phyloP scores from a whole-genome alignment of 1,284 basidiomycete genomes.

The Pholiota adiposa region DNA sequence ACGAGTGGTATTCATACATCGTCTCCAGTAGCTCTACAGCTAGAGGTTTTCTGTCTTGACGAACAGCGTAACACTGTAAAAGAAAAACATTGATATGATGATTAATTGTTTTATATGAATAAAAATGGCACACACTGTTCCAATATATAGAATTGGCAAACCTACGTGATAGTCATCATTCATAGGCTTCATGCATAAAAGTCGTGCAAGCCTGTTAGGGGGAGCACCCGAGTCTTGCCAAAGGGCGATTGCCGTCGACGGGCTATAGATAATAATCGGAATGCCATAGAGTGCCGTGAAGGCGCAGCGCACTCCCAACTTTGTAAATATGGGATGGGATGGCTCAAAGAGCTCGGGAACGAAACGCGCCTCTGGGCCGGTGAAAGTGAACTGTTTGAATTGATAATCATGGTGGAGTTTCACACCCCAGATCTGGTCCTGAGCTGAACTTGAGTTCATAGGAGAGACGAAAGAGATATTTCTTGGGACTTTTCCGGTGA shows the following conservation, averaged over 20 bases:
- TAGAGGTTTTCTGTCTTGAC: constrained; percentile 17
- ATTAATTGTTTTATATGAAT: no score
- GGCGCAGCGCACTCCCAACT: constrained; percentile 19
- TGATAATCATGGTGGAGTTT: neutral
- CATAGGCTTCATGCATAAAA: no score
- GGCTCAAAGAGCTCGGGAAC: constrained; percentile 3
- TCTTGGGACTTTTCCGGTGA: neutral
- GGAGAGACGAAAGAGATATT: neutral
- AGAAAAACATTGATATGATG: neutral
- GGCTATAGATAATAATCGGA: constrained; percentile 19
- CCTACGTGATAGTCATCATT: no score
- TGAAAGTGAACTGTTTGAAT: neutral
- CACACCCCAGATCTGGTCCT: constrained; percentile 13
- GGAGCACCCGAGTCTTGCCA: no score
- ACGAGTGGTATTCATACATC: constrained; percentile 19
- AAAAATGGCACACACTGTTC: no score
- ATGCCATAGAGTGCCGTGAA: constrained; percentile 16
- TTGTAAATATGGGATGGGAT: constrained; percentile 20
- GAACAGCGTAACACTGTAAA: constrained; percentile 20
- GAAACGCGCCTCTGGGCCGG: constrained; percentile 2
- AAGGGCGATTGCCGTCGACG: neutral
- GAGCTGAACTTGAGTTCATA: neutral
- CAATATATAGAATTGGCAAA: no score
- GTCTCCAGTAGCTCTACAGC: constrained; percentile 14
- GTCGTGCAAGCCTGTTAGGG: no score